phyloP scores from a whole-genome alignment of 2,329 filamentous ascomycete genomes.

The Drechslerella coelobrocha region DNA sequence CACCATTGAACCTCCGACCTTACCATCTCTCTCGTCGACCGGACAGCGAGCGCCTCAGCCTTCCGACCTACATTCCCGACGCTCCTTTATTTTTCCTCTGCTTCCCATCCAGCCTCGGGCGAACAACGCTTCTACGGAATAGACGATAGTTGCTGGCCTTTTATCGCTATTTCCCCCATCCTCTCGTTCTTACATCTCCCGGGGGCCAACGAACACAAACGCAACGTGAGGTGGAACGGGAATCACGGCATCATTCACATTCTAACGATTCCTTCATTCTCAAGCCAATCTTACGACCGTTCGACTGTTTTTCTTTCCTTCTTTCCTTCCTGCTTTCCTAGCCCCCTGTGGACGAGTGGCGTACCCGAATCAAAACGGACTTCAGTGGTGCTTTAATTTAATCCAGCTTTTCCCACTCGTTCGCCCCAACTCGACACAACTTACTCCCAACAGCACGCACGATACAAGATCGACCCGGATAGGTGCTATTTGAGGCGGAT shows the following conservation, averaged over 20 bases:
- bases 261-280: slow-evolving; percentile 38
- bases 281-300: slow-evolving; percentile 21
- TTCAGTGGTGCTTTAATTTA: neutral
- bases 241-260: slow-evolving; percentile 26
- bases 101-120: slow-evolving; percentile 8
- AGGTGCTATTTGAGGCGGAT: slow-evolving; percentile 1
- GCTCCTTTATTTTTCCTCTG: slow-evolving; percentile 24
- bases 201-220: slow-evolving; percentile 6
- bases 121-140: slow-evolving; percentile 24
- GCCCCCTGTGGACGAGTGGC: neutral
- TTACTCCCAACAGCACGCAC: neutral
- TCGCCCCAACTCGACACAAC: slow-evolving; percentile 3
- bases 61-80: slow-evolving; percentile 15
- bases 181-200: slow-evolving; percentile 10
- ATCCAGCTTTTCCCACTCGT: neutral
- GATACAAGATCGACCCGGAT: neutral
- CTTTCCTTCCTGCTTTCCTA: neutral
- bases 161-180: slow-evolving; percentile 40
- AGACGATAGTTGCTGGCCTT: slow-evolving; percentile 50
- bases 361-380: slow-evolving; percentile 1
- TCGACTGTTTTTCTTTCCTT: neutral
- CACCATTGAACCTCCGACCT: neutral
- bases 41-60: slow-evolving; percentile 5
- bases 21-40: neutral
- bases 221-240: slow-evolving; percentile 21